Base-by-base conservation (phyloP, 2,329 filamentous ascomycete species). In the Aspergillus pseudoterreus region DNA sequence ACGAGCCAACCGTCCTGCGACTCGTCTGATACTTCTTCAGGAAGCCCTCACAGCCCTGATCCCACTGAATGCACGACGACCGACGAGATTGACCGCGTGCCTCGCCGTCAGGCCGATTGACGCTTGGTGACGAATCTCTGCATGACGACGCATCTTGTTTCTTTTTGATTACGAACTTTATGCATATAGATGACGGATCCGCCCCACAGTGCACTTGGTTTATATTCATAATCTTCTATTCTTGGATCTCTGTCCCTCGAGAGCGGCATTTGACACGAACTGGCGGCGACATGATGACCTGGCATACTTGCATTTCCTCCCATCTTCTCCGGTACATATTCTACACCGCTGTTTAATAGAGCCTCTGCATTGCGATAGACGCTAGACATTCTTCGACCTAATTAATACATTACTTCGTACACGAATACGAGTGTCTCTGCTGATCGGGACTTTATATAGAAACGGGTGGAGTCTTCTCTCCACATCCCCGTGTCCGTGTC, bases 101-200 rank as follows among this genome's bases (percentile, higher is more conserved):
- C 48, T 45, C 39, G 17, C 44, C 41, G 45, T 48, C 45, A 42
- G 4, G 15, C 17, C 19, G 15, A 42, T 14, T 42, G 19, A 42
- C 19, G 39, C 39, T 21, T 6, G 39, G 39, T 42, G 39, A 42
- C 39, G 39, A 42, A 42, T 42, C 39, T 19, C 10, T 22, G 19
- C 39, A 42, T 42, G 39, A 42, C 19, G 17, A 42, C 35, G 41
- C 43, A 47, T 50, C 39, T 19, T 15, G 44, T 27, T 35, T 41
- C 47, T 42, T 47, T 45, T 47, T 47, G 30, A 42, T 51, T 54
- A 54, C 49, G 52, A 42, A 54, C 49, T 54, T 38, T 49, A 54
- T 47, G 52, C 49, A 54, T 50, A 51, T 54, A 51, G 45, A 49
- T 9, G 49, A 41, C 27, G 27, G 41, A 45, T 47, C 22, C 27